These are phyloP conservation scores for Fusarium torulosum DNA, from an alignment of 2,329 filamentous ascomycete species.

Conservation along the genomic window DNA sequence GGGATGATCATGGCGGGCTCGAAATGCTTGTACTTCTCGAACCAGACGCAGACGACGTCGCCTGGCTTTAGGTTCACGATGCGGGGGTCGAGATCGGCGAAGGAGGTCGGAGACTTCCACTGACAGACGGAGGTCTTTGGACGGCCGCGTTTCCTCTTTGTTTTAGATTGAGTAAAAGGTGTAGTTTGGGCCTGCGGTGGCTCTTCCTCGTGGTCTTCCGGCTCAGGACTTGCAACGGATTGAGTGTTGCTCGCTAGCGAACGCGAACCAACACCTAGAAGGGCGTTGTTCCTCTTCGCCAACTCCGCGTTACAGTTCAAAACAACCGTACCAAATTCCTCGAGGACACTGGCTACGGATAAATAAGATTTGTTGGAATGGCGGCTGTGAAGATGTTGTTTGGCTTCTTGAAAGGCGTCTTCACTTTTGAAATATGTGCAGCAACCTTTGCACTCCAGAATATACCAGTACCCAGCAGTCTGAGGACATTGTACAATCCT, in stretches of 20 bases:
- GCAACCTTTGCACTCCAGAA: conserved; percentile 1
- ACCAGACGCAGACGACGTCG: background rate
- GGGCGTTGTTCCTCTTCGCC: background rate
- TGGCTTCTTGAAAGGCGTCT: background rate
- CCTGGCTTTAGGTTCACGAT: conserved; percentile 1
- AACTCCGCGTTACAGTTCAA: conserved; percentile 1
- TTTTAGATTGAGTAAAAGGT: background rate
- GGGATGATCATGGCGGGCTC: conserved; percentile 3
- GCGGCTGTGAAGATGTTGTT: background rate
- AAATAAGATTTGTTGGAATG: background rate
- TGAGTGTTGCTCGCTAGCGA: background rate
- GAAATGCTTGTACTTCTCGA: background rate
- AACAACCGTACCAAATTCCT: conserved; percentile 1
- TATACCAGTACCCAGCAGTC: background rate
- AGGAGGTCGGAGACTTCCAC: background rate
- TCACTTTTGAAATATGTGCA: background rate
- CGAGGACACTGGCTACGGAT: background rate
- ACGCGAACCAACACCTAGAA: too few relatives aligned
- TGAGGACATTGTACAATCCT: background rate
- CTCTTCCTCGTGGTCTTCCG: background rate
- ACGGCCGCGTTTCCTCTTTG: background rate
- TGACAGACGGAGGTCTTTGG: background rate
- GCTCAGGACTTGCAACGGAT: background rate
- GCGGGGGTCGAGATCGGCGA: background rate
- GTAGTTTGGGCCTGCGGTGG: background rate